Evolutionary conservation across 225 moss, liverwort and hornwort species (phyloP).

Genomic region (Bryum argenteum): DNA sequence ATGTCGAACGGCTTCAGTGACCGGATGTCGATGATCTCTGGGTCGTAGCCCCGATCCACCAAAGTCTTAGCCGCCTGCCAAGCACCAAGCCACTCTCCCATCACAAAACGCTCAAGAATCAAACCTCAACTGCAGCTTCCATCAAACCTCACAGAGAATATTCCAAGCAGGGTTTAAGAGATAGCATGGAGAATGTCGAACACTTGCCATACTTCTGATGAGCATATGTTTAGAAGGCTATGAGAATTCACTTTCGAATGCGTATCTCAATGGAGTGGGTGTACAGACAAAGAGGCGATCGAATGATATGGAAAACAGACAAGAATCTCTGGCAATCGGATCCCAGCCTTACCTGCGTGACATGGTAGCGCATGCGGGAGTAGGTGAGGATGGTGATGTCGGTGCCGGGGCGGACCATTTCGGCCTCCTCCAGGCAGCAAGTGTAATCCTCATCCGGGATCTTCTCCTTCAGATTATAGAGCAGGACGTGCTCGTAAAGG

Average conservation of each 20-base stretch:
- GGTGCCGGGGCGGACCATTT: constrained; percentile 83
- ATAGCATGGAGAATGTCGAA: neutral
- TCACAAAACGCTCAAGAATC: neutral
- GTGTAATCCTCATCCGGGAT: constrained; percentile 95
- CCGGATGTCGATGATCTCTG: constrained; percentile 96
- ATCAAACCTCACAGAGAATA: neutral
- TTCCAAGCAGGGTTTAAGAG: neutral
- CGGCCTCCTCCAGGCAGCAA: constrained; percentile 95
- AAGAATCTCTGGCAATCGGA: no score
- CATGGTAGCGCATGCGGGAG: constrained; percentile 94
- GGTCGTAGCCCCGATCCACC: constrained; percentile 93
- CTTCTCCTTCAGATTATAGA: constrained; percentile 95
- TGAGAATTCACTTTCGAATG: no score
- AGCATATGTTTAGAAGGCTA: no score
- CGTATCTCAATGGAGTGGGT: no score
- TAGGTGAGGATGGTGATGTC: constrained; percentile 94
- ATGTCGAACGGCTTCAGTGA: constrained; percentile 97
- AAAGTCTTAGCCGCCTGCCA: constrained; percentile 88
- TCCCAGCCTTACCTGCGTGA: constrained; percentile 40
- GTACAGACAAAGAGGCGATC: no score
- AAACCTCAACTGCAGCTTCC: neutral
- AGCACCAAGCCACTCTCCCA: neutral
- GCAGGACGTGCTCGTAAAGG: constrained; percentile 86
- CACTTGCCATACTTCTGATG: neutral
- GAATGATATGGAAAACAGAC: no score